Base-by-base conservation (phyloP, 2,329 filamentous ascomycete species). In the Calonectria fujianensis region DNA sequence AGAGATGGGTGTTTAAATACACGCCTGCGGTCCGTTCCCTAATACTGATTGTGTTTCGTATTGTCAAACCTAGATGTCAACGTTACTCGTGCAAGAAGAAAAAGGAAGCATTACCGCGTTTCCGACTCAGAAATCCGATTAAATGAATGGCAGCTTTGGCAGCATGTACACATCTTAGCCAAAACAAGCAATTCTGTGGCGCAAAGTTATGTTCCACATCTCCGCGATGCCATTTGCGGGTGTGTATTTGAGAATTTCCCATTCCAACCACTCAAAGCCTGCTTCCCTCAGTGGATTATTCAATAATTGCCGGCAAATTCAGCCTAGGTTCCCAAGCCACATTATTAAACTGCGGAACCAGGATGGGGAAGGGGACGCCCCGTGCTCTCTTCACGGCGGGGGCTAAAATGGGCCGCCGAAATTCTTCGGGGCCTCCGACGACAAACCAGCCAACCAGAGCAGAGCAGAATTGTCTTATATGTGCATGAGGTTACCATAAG, bases 261-360 rank as follows among this genome's bases (percentile, higher is more conserved):
- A 4, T 20, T 41, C 24, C 5, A 29, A 27, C 37, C 16, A n/a
- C 35, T 41, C 24, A 29, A 9, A 41, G 16, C 57, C 35, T 41
- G 35, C 14, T 63, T 18, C 31, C n/a, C 7, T 13, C 24, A 11
- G 3, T n/a, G 7, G 31, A 39, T 16, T 4, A 41, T 11, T 39
- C 24, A 29, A 63, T 20, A 14, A 24, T 16, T 41, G n/a, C n/a
- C 18, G 35, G 57, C n/a, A 61, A 27, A 39, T 39, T 63, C 37
- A 41, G 35, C 57, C 18, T 41, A 2, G 37, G 4, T 39, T 10
- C n/a, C 20, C 35, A 63, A 63, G 57, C 57, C 57, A 63, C 57
- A 61, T 31, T 27, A 63, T 63, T 41, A 41, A 13, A 24, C 57
- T 63, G 57, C 31, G 57, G 57, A 41, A 37, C 29, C 57, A 14